Percentiles rank a stretch among this genome's conserved stretches.
phyloP scores from a whole-genome alignment of 495 filamentous ascomycete species.

The Bryoglossum gracile region DNA sequence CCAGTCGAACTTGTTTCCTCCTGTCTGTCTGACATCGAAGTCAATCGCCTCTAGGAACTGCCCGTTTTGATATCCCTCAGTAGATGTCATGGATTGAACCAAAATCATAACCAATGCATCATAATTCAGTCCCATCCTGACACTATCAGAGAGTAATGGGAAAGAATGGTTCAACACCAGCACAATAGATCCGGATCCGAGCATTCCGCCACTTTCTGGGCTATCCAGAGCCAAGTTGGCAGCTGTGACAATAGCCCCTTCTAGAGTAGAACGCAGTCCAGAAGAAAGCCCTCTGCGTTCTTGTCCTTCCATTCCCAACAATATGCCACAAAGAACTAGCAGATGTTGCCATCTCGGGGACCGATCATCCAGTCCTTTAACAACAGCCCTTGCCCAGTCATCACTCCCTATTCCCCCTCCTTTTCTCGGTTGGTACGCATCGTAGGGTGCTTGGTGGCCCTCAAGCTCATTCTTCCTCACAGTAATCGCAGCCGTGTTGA shows the following conservation, averaged over 20 bases:
- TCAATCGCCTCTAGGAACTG: slow-evolving; percentile 76
- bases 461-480: slow-evolving; percentile 49
- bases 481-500: slow-evolving; percentile 71
- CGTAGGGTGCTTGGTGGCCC: slow-evolving; percentile 19
- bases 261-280: slow-evolving; percentile 61
- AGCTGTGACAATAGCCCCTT: slow-evolving; percentile 69
- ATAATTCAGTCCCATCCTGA: slow-evolving; percentile 55
- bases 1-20: slow-evolving; percentile 67
- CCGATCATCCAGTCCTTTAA: slow-evolving; percentile 75
- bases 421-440: slow-evolving; percentile 28
- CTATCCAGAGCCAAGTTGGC: slow-evolving; percentile 64
- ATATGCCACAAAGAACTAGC: slow-evolving; percentile 68
- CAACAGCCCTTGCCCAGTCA: slow-evolving; percentile 76
- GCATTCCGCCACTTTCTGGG: slow-evolving; percentile 36
- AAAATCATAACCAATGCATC: slow-evolving; percentile 67
- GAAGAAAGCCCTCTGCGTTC: slow-evolving; percentile 55
- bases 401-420: slow-evolving; percentile 51
- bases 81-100: slow-evolving; percentile 54
- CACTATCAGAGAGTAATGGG: slow-evolving; percentile 56
- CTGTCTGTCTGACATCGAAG: slow-evolving; percentile 57
- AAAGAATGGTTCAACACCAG: slow-evolving; percentile 77
- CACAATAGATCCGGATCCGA: slow-evolving; percentile 55
- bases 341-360: slow-evolving; percentile 86
- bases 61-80: slow-evolving; percentile 73
- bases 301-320: slow-evolving; percentile 72